Evolutionary conservation across 371 early-diverging fungal genomes (phyloP), one percentile per base, ranked within the genome.

Genomic region (Basidiobolus meristosporus): DNA sequence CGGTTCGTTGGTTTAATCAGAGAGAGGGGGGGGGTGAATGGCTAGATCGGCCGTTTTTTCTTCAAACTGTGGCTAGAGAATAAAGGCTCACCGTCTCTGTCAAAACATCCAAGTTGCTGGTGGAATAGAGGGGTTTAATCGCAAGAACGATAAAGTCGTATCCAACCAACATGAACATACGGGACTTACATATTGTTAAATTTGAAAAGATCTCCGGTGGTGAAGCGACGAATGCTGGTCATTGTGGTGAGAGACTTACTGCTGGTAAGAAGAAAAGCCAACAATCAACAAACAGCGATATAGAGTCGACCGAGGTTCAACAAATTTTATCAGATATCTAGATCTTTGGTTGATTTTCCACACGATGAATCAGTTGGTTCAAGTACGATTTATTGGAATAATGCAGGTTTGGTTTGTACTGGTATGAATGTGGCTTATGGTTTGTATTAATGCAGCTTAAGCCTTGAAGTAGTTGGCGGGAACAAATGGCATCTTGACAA

Each of bases 401-500:
- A n/a, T n/a, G n/a, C n/a, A n/a, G n/a, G n/a, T n/a, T n/a, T n/a
- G n/a, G n/a, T n/a, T n/a, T n/a, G n/a, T n/a, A n/a, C n/a, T n/a
- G n/a, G n/a, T n/a, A n/a, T n/a, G n/a, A n/a, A n/a, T n/a, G n/a
- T n/a, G n/a, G n/a, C n/a, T n/a, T n/a, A n/a, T n/a, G n/a, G n/a
- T n/a, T n/a, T n/a, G n/a, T n/a, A n/a, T n/a, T n/a, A n/a, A n/a
- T n/a, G n/a, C n/a, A 16, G 12, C 12, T 34, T 34, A 34, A 5
- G 21, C 33, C 26, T 72, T 76, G 65, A 75, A 71, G 59, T 90
- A 89, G n/a, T 66, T 66, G 21, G 78, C 56, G 28, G 75, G 71
- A 19, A 90, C 88, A 62, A 96, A 97, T 20, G 98, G 98, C 91
- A 96, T 89, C 67, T 90, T 95, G 50, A 73, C 71, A 17, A 97